Evolutionary conservation across 2,329 filamentous ascomycete genomes (phyloP).

Genomic region (Ustulina deusta): DNA sequence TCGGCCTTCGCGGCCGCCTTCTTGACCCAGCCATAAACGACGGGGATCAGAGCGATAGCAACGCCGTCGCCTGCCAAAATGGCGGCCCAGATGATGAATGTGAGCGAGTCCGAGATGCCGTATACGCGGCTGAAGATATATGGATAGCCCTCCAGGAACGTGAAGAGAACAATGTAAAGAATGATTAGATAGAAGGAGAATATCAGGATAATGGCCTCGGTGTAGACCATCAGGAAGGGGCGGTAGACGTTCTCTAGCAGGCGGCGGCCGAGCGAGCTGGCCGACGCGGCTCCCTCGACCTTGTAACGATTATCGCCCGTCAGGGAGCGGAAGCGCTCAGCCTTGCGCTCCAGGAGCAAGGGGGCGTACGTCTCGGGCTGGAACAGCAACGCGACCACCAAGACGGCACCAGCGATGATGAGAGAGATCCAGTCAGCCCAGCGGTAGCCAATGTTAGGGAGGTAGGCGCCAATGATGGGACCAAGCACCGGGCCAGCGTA

Average conservation of each 20-base stretch:
- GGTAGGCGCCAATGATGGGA: conserved; percentile 1
- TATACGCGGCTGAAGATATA: background rate
- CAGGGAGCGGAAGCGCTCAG: background rate
- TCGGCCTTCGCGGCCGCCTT: background rate
- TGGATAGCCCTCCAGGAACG: background rate
- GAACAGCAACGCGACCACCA: background rate
- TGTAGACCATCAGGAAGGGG: conserved; percentile 1
- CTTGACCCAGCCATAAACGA: conserved; percentile 3
- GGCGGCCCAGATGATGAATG: background rate
- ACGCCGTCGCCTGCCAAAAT: background rate
- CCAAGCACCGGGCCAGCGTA: background rate
- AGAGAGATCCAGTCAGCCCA: background rate
- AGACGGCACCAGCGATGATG: background rate
- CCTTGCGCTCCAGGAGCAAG: background rate
- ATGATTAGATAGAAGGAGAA: background rate
- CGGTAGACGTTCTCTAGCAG: background rate
- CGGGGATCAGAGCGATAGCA: background rate
- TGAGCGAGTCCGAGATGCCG: background rate
- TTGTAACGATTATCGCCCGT: background rate
- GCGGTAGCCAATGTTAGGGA: background rate
- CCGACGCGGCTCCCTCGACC: background rate
- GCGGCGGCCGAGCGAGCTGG: background rate
- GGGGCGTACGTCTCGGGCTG: conserved; percentile 2
- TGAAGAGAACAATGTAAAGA: background rate
- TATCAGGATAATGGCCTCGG: background rate